Base-by-base conservation (phyloP, 768 basidiomycete genomes). In the Hirschioporus abietinus region DNA sequence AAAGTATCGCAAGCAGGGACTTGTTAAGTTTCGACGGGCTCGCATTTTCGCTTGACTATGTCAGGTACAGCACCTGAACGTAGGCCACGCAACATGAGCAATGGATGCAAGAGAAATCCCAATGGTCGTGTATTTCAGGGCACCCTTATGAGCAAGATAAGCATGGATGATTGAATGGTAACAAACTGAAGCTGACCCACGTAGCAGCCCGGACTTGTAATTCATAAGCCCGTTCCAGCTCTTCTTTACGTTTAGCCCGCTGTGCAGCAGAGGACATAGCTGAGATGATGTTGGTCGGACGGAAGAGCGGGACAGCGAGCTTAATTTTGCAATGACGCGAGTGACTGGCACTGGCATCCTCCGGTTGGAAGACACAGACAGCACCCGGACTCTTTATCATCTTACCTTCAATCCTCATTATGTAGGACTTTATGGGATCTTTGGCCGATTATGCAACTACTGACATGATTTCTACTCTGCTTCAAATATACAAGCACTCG, bases 61-160 rank as follows among this genome's bases (percentile, higher is more conserved):
- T 52, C 60, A 59, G 18, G 63, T 8, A 20, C 70, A 81, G 70
- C 67, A 90, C 90, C 88, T 82, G 75, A 93, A 92, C 35, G 79
- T 70, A 35, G 90, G 90, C 88, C 88, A 93, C n/a, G 81, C 78
- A 73, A 86, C 83, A 71, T 93, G 89, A 17, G 79, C 86, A 61
- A 93, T 77, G 59, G 85, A 80, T 10, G 86, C 82, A 27, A 86
- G 72, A n/a, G 88, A 88, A 35, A 86, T 68, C 4, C 90, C 88
- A 60, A 89, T 69, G 52, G 78, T 81, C 17, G 83, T 83, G 65
- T 79, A 79, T 72, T 82, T 78, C 64, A 79, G 75, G 66, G 83
- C 87, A 66, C 87, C 87, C 85, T 91, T 71, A 58, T 18, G 52
- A 52, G 26, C 30, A 20, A 26, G 17, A 66, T 35, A 35, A 70